These are phyloP conservation scores for Didymella pinodella DNA, from an alignment of 2,329 filamentous ascomycete species.

Conservation along the genomic window DNA sequence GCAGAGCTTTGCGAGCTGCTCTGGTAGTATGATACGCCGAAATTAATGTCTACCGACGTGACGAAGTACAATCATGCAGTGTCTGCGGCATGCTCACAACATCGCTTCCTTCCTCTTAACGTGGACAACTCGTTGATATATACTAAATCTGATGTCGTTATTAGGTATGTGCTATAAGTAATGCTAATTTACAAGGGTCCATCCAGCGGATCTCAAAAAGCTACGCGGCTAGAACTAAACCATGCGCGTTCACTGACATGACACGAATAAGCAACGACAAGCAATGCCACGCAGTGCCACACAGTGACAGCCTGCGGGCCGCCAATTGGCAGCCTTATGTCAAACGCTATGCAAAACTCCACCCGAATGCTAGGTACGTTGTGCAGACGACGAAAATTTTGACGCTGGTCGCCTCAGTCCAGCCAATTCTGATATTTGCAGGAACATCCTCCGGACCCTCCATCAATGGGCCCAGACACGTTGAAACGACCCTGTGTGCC, in stretches of 20 bases:
- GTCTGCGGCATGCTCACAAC: not conserved
- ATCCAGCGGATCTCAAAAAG: constrained; percentile 25
- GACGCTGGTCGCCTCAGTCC: constrained; percentile 9
- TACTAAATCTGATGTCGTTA: constrained; percentile 14
- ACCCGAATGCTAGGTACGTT: constrained; percentile 18
- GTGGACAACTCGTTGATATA: not conserved
- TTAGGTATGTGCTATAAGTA: constrained; percentile 27
- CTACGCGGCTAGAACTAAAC: constrained; percentile 10
- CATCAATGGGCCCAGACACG: constrained; percentile 61
- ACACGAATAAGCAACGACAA: constrained; percentile 17
- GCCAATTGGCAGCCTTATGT: constrained; percentile 19
- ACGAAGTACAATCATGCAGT: not conserved
- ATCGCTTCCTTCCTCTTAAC: not conserved
- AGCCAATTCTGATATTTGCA: constrained; percentile 67
- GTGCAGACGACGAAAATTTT: constrained; percentile 20
- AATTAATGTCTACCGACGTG: not conserved
- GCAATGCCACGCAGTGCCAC: constrained; percentile 20
- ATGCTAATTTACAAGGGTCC: constrained; percentile 24
- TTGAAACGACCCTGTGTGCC: constrained; percentile 55
- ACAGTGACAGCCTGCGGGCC: constrained; percentile 14
- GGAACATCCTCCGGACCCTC: constrained; percentile 66
- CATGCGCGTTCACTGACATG: constrained; percentile 10
- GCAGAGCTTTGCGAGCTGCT: not conserved
- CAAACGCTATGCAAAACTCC: constrained; percentile 34
- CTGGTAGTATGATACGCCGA: no score